phyloP scores from a whole-genome alignment of 345 rosid genomes.

The Eucalyptus polyanthemos region DNA sequence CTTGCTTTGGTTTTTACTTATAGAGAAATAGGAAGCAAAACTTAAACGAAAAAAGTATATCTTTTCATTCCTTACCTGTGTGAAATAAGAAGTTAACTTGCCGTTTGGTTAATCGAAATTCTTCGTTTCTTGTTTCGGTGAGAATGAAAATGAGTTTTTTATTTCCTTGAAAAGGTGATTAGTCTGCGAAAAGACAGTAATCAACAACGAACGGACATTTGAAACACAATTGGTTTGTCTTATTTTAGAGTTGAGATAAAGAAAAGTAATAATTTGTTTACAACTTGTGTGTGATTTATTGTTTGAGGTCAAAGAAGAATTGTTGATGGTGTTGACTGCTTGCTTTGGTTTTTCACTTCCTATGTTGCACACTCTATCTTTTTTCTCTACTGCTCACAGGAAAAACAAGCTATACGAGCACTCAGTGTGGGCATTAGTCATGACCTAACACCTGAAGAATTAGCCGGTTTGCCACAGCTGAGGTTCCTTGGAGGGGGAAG shows the following conservation, averaged over 20 bases:
- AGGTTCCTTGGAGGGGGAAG: not conserved
- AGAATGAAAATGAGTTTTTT: no score
- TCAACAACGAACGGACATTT: not conserved
- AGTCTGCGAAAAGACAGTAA: accelerated
- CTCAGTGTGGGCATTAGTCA: not conserved
- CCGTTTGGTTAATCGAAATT: no score
- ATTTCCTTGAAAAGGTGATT: no score
- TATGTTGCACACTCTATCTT: not conserved
- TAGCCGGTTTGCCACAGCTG: not conserved
- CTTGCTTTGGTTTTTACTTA: not conserved
- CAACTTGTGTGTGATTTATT: not conserved
- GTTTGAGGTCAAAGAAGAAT: not conserved
- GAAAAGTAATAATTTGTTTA: not conserved
- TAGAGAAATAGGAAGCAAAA: not conserved
- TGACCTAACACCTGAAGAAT: not conserved
- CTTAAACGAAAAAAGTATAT: not conserved
- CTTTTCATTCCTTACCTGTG: not conserved
- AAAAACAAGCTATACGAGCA: not conserved
- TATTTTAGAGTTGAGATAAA: not conserved
- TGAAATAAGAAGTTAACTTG: not conserved
- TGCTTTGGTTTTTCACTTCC: no score
- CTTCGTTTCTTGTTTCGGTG: no score
- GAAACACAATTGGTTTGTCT: not conserved
- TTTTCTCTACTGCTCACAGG: not conserved
- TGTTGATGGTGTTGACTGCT: not conserved